Base-by-base conservation (phyloP, 805 yeast genomes). In the Pichia cephalocereana region DNA sequence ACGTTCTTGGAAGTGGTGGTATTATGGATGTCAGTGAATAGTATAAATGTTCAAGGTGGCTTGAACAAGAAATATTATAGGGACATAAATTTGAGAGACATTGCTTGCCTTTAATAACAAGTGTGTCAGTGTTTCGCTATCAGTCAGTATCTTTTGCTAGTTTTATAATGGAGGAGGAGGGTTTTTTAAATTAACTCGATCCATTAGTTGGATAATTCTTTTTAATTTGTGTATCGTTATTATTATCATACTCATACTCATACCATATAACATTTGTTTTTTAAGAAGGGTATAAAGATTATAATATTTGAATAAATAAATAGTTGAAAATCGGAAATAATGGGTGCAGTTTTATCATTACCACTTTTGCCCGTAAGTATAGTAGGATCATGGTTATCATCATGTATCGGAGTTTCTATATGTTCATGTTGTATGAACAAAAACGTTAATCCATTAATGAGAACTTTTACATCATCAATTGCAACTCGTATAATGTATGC, bases 401-500 rank as follows among this genome's bases (percentile, higher is more conserved):
- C 95, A 32, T 86, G 89, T 57, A 68, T 76, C 39, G 96, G 96
- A 18, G 89, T 95, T 0, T 82, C 95, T 12, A 73, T 83, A 40
- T 82, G 95, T 51, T 77, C 86, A 3, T 77, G 86, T 19, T 68
- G 86, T 44, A 76, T 59, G 52, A 59, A 52, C 41, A 51, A 64
- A 8, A 52, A 51, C 12, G 49, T 59, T 43, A 67, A 66, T 49
- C 70, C 71, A n/a, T 54, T 67, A n/a, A 58, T 78, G 26, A 68
- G 66, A 28, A 68, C 79, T 3, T 74, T 80, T 58, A 68, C 73
- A 43, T 83, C 93, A 17, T 79, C 90, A 8, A 72, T 88, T 27
- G 82, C 90, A 52, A 91, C 99, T 7, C 77, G 99, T 61, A 70
- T 91, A 30, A 77, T 86, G 42, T 93, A 93, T 66, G 99, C 98